These are phyloP conservation scores for Euphorbia tirucalli DNA, from an alignment of 345 rosid genomes.

Conservation along the genomic window DNA sequence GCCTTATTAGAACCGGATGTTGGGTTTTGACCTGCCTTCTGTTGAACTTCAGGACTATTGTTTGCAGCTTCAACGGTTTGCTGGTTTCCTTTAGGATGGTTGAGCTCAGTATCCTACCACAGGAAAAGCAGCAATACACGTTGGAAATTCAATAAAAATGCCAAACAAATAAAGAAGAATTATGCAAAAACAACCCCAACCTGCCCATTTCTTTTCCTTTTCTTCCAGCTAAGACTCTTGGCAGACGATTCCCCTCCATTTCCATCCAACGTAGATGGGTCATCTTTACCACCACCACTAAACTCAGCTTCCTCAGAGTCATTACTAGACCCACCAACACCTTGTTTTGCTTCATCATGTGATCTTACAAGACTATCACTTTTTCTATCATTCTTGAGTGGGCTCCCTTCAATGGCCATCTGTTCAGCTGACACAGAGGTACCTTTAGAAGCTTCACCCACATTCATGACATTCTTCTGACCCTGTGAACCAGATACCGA, in stretches of 20 bases:
- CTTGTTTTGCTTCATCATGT: constrained; percentile 54
- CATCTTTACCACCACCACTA: constrained; percentile 64
- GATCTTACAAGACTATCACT: constrained; percentile 45
- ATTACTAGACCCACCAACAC: constrained; percentile 60
- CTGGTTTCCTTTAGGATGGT: constrained; percentile 47
- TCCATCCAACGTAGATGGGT: constrained; percentile 42
- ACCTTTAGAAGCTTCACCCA: constrained; percentile 53
- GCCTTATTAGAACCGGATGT: constrained; percentile 48
- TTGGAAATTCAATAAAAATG: not conserved
- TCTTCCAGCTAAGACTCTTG: constrained; percentile 51
- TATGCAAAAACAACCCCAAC: constrained; percentile 30
- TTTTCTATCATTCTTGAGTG: constrained; percentile 43
- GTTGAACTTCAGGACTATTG: constrained; percentile 49
- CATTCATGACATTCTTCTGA: constrained; percentile 45
- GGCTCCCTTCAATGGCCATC: constrained; percentile 36
- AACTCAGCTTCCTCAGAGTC: constrained; percentile 82
- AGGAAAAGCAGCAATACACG: constrained; percentile 8
- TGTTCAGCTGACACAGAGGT: constrained; percentile 41
- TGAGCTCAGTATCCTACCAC: constrained; percentile 49
- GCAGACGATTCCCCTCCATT: constrained; percentile 49
- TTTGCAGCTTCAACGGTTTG: constrained; percentile 49
- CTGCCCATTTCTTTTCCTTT: constrained; percentile 75
- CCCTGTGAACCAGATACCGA: constrained; percentile 35
- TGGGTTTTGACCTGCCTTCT: constrained; percentile 52
- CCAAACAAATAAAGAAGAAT: constrained; percentile 7